A percentile compares a stretch with the other conserved stretches of the same genome.
Conservation (phyloP, 2,329 filamentous ascomycete species). For the Penicillium nordicum region DNA sequence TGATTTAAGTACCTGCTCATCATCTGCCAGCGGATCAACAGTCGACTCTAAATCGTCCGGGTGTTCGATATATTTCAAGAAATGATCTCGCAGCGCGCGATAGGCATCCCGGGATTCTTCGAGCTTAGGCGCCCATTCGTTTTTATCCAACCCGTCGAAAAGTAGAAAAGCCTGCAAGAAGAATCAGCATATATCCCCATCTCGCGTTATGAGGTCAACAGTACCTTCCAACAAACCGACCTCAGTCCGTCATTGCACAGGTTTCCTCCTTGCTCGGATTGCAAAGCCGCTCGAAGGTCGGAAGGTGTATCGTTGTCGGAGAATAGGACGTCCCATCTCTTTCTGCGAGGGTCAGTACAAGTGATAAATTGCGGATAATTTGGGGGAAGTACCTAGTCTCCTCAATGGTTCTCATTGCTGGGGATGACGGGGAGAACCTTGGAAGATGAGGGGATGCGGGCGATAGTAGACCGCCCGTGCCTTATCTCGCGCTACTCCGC, state of each 20-base stretch:
- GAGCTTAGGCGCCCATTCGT: constrained; percentile 67
- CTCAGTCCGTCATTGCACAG: constrained; percentile 71
- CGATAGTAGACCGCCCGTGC: constrained; percentile 22
- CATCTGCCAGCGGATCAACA: constrained; percentile 82
- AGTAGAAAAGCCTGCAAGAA: constrained; percentile 68
- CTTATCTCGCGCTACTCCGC: constrained; percentile 19
- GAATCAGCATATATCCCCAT: constrained; percentile 21
- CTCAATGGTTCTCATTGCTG: constrained; percentile 52
- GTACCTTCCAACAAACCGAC: constrained; percentile 88
- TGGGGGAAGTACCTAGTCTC: constrained; percentile 49
- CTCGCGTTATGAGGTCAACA: constrained; percentile 12
- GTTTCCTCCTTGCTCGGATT: constrained; percentile 56
- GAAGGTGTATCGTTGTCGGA: constrained; percentile 53
- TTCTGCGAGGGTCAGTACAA: constrained; percentile 43
- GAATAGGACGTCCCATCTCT: constrained; percentile 65
- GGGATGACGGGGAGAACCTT: constrained; percentile 4
- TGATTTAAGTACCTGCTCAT: constrained; percentile 56
- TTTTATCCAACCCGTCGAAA: constrained; percentile 63
- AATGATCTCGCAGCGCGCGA: constrained; percentile 65
- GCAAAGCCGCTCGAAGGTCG: constrained; percentile 63
- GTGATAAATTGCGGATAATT: background rate
- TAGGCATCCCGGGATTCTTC: constrained; percentile 72
- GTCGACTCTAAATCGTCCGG: constrained; percentile 73
- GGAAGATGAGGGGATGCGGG: constrained; percentile 17
- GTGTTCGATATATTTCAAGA: constrained; percentile 77